Base-by-base conservation (phyloP, 1,284 basidiomycete genomes). In the Schizophyllum commune region DNA sequence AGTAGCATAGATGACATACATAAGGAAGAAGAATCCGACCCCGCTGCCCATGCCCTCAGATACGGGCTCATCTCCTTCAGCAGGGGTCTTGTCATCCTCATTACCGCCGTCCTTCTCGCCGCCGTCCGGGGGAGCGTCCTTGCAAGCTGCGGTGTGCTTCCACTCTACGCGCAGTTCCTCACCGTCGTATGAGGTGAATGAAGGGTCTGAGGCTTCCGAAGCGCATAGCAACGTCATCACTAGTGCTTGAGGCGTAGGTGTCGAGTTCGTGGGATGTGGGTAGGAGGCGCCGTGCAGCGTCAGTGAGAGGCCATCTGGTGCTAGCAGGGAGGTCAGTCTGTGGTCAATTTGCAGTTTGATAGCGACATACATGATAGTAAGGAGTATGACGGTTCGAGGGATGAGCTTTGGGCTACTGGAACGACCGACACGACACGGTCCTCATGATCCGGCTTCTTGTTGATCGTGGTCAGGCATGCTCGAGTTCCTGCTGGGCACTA, bases 11-110 rank as follows among this genome's bases (percentile, higher is more conserved):
- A 47, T 17, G 52, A 79, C 90, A 73, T 70, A 90, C 90, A 91
- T 75, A 22, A 92, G 77, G 77, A 93, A 90, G 77, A 93, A 93
- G 80, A 88, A 91, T 4, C 90, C 88, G 52, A 92, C 75, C 19
- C 89, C 89, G 68, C 86, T 89, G 9, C 89, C 86, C n/a, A 85
- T 80, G 61, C 67, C 76, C 61, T 77, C 69, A 2, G 27, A 27
- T 27, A 27, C 27, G 27, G 27, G 27, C 5, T 27, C 27, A 2
- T 27, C 27, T 27, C 27, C 62, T 55, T 39, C 63, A 56, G 66
- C 64, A 52, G 67, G 62, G 15, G 73, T 66, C 5, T 71, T 68
- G 4, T 74, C 64, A n/a, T 72, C 68, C 17, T 73, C 72, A 32
- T 21, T 39, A 6, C 59, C 55, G 20, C 60, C 63, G 8, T 62